Base-by-base conservation (phyloP, 306 rosid species). In the Acacia crassicarpa region DNA sequence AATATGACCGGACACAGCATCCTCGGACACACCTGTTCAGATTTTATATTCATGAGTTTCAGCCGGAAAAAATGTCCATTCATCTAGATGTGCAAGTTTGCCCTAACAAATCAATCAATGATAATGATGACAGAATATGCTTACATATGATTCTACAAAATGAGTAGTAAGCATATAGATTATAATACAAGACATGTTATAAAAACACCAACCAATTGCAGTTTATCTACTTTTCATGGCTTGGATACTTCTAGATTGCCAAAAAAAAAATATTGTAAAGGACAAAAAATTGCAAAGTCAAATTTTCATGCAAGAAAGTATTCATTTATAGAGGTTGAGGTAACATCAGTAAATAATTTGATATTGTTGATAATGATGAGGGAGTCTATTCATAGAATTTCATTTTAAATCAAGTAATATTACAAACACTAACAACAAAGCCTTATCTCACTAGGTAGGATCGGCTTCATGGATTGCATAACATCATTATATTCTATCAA, bases 1-100 rank as follows among this genome's bases (percentile, higher is more conserved):
- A 87, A 95, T 95, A 85, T 93, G 98, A 81, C 99, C 97, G 59
- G 99, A 95, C 83, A 95, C 99, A 44, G 97, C 98, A 81, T 95
- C 98, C 91, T 93, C 99, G 22, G 99, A 95, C 54, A 95, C 98
- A 83, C 99, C 99, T 93, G 91, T 51, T 75, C 75, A 84, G 87
- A 75, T 78, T 65, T 67, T 81, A 67, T 80, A 77, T 67, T 81
- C 46, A 74, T 74, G 76, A 87, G 78, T 76, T 76, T 74, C 79
- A 45, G 41, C 20, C 45, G 41, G 56, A 58, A 71, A 77, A 62
- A 62, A 27, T 1, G 41, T 71, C 61, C 72, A 74, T 49, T 74
- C 59, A 80, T 56, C 73, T 53, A 72, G 48, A 73, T 35, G 76
- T 33, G 68, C 79, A 77, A 78, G 51, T 67, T 35, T 13, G 41